Conservation (phyloP, 2,329 filamentous ascomycete genomes). For the Daldinia sp. region DNA sequence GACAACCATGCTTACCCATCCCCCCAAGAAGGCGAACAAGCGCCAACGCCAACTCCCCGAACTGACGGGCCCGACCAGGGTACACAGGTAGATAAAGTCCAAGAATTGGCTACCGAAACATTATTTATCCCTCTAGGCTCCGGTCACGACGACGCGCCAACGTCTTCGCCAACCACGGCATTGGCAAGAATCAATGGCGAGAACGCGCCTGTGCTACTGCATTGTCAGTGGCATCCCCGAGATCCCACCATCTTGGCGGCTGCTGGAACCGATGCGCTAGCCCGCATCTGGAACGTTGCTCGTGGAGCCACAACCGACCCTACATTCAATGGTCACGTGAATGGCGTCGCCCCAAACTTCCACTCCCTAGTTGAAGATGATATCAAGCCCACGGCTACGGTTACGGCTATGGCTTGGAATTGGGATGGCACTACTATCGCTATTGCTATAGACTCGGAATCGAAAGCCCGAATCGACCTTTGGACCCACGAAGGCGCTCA, state of each 20-base stretch:
- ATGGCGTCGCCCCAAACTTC: constrained; percentile 52
- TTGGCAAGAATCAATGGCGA: constrained; percentile 52
- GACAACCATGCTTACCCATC: constrained; percentile 69
- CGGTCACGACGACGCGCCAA: constrained; percentile 44
- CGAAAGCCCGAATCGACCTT: constrained; percentile 62
- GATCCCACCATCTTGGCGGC: constrained; percentile 72
- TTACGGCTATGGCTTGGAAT: constrained; percentile 69
- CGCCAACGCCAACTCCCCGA: constrained; percentile 59
- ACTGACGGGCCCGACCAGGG: constrained; percentile 71
- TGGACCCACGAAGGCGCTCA: constrained; percentile 63
- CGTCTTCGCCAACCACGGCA: constrained; percentile 49
- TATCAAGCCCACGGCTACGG: constrained; percentile 59
- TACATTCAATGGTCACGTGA: constrained; percentile 57
- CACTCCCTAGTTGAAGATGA: constrained; percentile 62
- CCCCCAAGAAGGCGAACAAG: constrained; percentile 66
- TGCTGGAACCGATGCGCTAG: constrained; percentile 74
- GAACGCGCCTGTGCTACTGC: constrained; percentile 68
- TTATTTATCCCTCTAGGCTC: constrained; percentile 65
- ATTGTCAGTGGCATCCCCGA: constrained; percentile 73
- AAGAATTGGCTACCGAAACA: constrained; percentile 67
- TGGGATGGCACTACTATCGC: constrained; percentile 64
- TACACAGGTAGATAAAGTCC: constrained; percentile 70
- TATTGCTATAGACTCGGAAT: constrained; percentile 64
- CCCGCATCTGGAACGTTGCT: constrained; percentile 71
- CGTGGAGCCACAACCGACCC: constrained; percentile 59